Base-by-base conservation (phyloP, 23 red algal genomes). In the Gracilaria gracilis region DNA sequence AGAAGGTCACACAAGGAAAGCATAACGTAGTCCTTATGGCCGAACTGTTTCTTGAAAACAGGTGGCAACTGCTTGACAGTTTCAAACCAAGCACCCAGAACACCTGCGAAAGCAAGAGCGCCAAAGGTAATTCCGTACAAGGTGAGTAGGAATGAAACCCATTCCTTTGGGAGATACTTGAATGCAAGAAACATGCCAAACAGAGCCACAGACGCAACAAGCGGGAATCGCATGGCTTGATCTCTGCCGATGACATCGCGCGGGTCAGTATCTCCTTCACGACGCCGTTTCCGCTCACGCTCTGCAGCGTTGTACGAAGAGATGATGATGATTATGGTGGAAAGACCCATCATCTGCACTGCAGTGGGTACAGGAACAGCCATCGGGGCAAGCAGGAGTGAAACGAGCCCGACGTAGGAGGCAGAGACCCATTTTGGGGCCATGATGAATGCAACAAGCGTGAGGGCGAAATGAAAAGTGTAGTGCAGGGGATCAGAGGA, bases 111-210 rank as follows among this genome's bases (percentile, higher is more conserved):
- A 29, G 82, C 82, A 23, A 95, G 51, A 9, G 51, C 80, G 48
- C 91, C 93, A 49, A 95, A 89, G 9, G 57, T 70, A 25, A 95
- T 66, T 34, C 79, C 93, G 77, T 88, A 88, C 57, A 95, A 15
- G 35, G 89, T 89, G 23, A 97, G 55, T 61, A 89, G 32, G 74
- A 87, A 80, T 27, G 83, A 67, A 7, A 98, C 93, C 81, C 83
- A 82, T 21, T 88, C 78, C 53, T 88, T 82, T 0, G 96, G 96
- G 38, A 98, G 81, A 61, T 93, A 98, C 61, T 95, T 95, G 88
- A 98, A 95, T 3, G 96, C 96, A 21, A 98, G 79, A 88, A 88
- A 98, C 82, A 98, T 83, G 20, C 88, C 92, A 34, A 95, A 57
- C 49, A 98, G 84, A 16, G 81, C 81, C 14, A 62, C 50, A 15